Evolutionary conservation across 2,329 filamentous ascomycete genomes (phyloP).

Genomic region (Xylariaceae sp.): DNA sequence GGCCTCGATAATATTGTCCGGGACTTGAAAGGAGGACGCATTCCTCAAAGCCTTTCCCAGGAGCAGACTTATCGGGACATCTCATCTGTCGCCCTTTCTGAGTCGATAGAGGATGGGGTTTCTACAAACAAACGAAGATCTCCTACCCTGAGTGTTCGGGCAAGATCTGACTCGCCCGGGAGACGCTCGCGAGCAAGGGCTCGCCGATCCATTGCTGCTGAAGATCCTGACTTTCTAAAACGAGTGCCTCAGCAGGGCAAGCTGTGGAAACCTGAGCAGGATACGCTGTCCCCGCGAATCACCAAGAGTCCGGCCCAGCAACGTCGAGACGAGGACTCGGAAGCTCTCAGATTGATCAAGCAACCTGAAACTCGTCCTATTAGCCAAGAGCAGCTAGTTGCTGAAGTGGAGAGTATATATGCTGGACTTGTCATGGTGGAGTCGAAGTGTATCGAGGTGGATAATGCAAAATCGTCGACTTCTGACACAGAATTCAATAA

Average conservation of each 20-base stretch:
- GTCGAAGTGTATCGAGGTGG: conserved; percentile 78
- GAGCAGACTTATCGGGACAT: no score
- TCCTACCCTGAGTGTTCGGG: no score
- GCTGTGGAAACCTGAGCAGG: neutral
- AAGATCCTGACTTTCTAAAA: neutral
- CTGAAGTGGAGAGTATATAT: conserved; percentile 81
- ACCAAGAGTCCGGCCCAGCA: neutral
- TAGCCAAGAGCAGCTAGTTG: conserved; percentile 71
- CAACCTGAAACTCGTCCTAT: conserved; percentile 51
- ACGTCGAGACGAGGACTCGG: neutral
- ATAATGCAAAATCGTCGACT: conserved; percentile 55
- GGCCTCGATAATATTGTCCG: neutral
- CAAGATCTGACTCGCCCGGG: neutral
- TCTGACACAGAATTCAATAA: conserved; percentile 44
- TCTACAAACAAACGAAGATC: neutral
- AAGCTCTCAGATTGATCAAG: conserved; percentile 13
- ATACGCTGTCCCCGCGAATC: neutral
- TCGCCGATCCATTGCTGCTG: neutral
- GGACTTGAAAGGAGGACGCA: no score
- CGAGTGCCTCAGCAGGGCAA: neutral
- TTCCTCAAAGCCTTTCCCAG: no score
- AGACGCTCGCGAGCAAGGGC: neutral
- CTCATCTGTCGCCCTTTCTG: no score
- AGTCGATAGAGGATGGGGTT: no score
- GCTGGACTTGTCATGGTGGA: conserved; percentile 81